These are phyloP conservation scores for Microbotryum lychnidis-dioicae DNA, from an alignment of 1,284 basidiomycete genomes.

Conservation along the genomic window DNA sequence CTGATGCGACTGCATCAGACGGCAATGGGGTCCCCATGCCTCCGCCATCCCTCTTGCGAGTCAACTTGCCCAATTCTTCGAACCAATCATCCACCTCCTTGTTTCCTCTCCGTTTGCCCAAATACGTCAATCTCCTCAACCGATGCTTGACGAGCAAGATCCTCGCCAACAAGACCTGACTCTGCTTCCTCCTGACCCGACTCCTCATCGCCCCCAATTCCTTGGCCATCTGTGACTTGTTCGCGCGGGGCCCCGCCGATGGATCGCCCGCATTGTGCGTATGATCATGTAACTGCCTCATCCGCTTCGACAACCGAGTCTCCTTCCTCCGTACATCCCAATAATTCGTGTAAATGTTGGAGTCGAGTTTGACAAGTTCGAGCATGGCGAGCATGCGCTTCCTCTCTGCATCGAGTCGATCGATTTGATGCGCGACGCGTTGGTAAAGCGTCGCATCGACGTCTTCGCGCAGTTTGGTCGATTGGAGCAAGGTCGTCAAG, in stretches of 20 bases:
- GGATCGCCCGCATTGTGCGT: background rate
- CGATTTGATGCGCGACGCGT: constrained; percentile 15
- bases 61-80: constrained; percentile 8
- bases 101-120: constrained; percentile 15
- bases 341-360: constrained; percentile 9
- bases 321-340: background rate
- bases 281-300: constrained; percentile 1
- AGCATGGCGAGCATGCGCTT: constrained; percentile 15
- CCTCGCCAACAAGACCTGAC: constrained; percentile 8
- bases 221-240: background rate
- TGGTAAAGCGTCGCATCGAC: background rate
- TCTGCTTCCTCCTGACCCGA: constrained; percentile 3
- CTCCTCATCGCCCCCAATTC: background rate
- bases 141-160: constrained; percentile 13
- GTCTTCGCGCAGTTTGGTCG: background rate
- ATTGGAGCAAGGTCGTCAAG: constrained; percentile 11
- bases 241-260: background rate
- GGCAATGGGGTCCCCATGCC: background rate
- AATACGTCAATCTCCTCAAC: constrained; percentile 12
- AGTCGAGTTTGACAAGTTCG: constrained; percentile 16
- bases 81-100: constrained; percentile 10
- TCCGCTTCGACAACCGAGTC: background rate
- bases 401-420: constrained; percentile 7
- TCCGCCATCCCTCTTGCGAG: background rate
- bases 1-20: no score